Conservation (phyloP, 352 stramenopile species). For the Globisporangium spiculum region DNA sequence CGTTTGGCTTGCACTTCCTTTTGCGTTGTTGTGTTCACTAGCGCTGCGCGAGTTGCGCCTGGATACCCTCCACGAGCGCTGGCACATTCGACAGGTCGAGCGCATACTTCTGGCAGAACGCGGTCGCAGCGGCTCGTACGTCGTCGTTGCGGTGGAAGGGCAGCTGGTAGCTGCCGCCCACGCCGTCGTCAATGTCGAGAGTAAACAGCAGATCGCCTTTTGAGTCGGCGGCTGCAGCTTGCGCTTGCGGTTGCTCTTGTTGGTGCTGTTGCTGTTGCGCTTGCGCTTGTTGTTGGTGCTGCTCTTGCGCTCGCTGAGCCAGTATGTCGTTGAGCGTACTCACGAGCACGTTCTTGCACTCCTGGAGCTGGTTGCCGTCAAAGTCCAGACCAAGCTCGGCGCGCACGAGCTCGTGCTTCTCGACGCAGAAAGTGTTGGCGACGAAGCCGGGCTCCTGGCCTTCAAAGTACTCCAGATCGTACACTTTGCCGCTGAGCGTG, state of each 20-base stretch:
- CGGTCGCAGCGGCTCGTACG: conserved; percentile 32
- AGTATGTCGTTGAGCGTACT: conserved; percentile 16
- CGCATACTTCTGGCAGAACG: conserved; percentile 56
- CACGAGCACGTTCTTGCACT: conserved; percentile 60
- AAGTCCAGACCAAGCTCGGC: conserved; percentile 51
- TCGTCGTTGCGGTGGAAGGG: conserved; percentile 55
- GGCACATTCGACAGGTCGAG: conserved; percentile 58
- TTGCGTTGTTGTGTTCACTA: conserved; percentile 11
- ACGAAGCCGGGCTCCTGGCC: conserved; percentile 52
- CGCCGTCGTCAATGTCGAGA: conserved; percentile 66
- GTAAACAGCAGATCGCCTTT: conserved; percentile 52
- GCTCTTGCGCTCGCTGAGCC: conserved; percentile 18
- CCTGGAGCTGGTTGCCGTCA: conserved; percentile 49
- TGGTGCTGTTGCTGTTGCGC: conserved; percentile 5
- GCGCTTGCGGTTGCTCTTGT: not conserved
- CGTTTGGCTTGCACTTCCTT: not conserved
- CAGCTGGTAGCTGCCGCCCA: conserved; percentile 39
- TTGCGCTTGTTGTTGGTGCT: conserved; percentile 6
- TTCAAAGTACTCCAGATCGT: conserved; percentile 65
- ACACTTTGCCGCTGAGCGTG: conserved; percentile 48
- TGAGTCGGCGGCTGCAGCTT: conserved; percentile 12
- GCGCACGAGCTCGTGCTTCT: conserved; percentile 62
- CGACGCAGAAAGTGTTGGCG: conserved; percentile 68
- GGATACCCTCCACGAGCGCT: conserved; percentile 56
- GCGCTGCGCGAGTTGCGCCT: conserved; percentile 37